phyloP scores from a whole-genome alignment of 805 yeast genomes.

The Candida ipomoeae region DNA sequence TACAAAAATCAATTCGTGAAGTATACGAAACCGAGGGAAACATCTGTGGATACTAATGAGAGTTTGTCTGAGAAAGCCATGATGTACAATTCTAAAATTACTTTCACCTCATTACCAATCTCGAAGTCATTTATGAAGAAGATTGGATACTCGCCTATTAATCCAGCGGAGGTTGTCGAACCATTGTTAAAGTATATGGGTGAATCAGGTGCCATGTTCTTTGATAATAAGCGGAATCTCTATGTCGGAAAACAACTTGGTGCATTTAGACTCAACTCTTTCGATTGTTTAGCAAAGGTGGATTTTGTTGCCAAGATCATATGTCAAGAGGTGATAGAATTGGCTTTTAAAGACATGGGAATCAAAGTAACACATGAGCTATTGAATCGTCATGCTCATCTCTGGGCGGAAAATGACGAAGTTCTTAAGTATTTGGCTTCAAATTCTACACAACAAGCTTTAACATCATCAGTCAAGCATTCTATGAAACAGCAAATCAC shows the following conservation, averaged over 20 bases:
- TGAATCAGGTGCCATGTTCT: slow-evolving; percentile 45
- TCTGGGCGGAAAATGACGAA: slow-evolving; percentile 48
- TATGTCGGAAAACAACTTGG: slow-evolving; percentile 49
- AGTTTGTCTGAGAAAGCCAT: slow-evolving; percentile 22
- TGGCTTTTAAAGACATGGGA: slow-evolving; percentile 44
- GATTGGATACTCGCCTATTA: slow-evolving; percentile 30
- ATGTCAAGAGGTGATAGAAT: slow-evolving; percentile 45
- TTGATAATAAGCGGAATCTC: slow-evolving; percentile 29
- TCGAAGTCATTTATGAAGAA: slow-evolving; percentile 31
- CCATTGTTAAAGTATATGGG: slow-evolving; percentile 31
- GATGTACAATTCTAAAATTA: slow-evolving; percentile 17
- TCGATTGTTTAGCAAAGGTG: slow-evolving; percentile 48
- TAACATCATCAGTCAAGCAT: slow-evolving; percentile 30
- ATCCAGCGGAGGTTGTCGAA: slow-evolving; percentile 31
- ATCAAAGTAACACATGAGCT: slow-evolving; percentile 32
- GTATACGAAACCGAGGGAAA: slow-evolving; percentile 9
- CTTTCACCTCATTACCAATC: slow-evolving; percentile 29
- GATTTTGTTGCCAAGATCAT: slow-evolving; percentile 45
- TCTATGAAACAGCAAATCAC: slow-evolving; percentile 33
- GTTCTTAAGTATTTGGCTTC: slow-evolving; percentile 35
- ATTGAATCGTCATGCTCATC: slow-evolving; percentile 34
- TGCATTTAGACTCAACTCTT: slow-evolving; percentile 46
- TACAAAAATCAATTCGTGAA: slow-evolving; percentile 22
- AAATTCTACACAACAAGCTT: slow-evolving; percentile 40
- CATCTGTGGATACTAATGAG: slow-evolving; percentile 3